Percentiles rank a stretch among this genome's conserved stretches.
Conservation (phyloP, 2,329 filamentous ascomycete genomes). For the Aspergillus persii region DNA sequence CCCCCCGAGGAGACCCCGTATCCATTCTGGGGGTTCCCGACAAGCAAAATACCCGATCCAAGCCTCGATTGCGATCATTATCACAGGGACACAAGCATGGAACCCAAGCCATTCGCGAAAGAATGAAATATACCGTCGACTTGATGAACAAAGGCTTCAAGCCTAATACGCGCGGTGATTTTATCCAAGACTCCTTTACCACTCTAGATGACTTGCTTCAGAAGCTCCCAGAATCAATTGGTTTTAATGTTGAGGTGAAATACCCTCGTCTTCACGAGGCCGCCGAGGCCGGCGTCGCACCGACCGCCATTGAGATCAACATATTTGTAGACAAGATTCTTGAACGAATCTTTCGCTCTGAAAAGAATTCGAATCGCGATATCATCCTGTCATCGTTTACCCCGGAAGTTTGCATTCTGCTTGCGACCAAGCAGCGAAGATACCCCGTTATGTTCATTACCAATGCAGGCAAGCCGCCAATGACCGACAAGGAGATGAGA, state of each 20-base stretch:
- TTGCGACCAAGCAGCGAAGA: constrained; percentile 20
- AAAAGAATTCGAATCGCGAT: constrained; percentile 18
- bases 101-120: constrained; percentile 14
- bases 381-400: constrained; percentile 35
- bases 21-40: constrained; percentile 4
- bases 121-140: constrained; percentile 41
- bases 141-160: constrained; percentile 36
- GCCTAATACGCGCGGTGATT: constrained; percentile 39
- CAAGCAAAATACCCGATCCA: neutral
- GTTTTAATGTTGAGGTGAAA: constrained; percentile 45
- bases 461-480: constrained; percentile 25
- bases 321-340: constrained; percentile 40
- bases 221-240: constrained; percentile 35
- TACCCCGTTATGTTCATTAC: constrained; percentile 29
- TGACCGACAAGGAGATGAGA: constrained; percentile 27
- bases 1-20: neutral
- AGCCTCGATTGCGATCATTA: constrained; percentile 23
- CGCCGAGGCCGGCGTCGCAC: constrained; percentile 31
- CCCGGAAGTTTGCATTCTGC: constrained; percentile 28
- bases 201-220: constrained; percentile 40
- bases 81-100: constrained; percentile 9
- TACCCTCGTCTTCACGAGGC: constrained; percentile 43
- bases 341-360: constrained; percentile 23
- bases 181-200: constrained; percentile 38
- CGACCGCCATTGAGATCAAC: constrained; percentile 40